phyloP scores from a whole-genome alignment of 768 basidiomycete genomes.

The Collybia sp. region DNA sequence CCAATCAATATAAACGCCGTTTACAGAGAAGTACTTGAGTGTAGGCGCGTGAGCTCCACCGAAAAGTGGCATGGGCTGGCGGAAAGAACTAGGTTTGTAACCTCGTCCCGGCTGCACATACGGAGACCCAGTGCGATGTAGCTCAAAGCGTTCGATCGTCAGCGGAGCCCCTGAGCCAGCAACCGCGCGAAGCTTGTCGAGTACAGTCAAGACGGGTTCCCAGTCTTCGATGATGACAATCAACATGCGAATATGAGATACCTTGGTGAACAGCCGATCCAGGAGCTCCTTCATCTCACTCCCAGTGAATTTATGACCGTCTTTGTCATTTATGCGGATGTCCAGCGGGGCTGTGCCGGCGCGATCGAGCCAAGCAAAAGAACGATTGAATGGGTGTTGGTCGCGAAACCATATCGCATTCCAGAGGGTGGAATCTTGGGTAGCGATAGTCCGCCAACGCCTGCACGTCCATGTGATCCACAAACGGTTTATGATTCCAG shows the following conservation, averaged over 20 bases:
- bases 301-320: slow-evolving; percentile 29
- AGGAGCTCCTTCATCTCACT: slow-evolving; percentile 44
- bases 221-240: slow-evolving; percentile 53
- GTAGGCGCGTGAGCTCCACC: slow-evolving; percentile 40
- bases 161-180: slow-evolving; percentile 28
- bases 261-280: slow-evolving; percentile 42
- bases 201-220: slow-evolving; percentile 45
- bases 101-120: slow-evolving; percentile 39
- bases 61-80: slow-evolving; percentile 36
- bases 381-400: slow-evolving; percentile 40
- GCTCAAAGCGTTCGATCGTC: slow-evolving; percentile 56
- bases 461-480: slow-evolving; percentile 56
- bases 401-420: slow-evolving; percentile 64
- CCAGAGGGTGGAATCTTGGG: slow-evolving; percentile 52
- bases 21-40: slow-evolving; percentile 48
- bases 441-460: slow-evolving; percentile 46
- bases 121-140: slow-evolving; percentile 52
- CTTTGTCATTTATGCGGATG: slow-evolving; percentile 50
- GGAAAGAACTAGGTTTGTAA: slow-evolving; percentile 29
- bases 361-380: slow-evolving; percentile 53
- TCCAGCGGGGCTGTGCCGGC: slow-evolving; percentile 53
- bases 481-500: slow-evolving; percentile 36
- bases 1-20: slow-evolving; percentile 65
- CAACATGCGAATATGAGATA: slow-evolving; percentile 56
- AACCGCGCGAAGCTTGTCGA: slow-evolving; percentile 41